Conservation (phyloP, 345 rosid species). For the Pugionium dolabratum region DNA sequence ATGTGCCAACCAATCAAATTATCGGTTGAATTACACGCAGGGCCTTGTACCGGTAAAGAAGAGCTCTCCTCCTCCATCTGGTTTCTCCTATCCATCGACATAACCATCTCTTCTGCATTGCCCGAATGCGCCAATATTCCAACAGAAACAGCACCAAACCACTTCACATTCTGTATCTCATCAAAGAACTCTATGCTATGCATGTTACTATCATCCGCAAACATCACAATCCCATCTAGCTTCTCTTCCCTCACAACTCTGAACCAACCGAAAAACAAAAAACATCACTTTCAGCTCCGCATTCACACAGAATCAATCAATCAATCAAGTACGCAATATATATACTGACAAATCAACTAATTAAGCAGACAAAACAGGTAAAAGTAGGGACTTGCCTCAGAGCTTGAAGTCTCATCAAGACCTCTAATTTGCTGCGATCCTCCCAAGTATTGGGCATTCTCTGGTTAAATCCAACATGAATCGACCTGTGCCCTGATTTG, state of each 20-base stretch:
- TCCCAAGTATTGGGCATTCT: constrained; percentile 82
- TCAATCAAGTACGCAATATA: too few species aligned
- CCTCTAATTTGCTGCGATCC: constrained; percentile 69
- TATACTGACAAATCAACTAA: too few species aligned
- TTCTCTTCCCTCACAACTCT: constrained; percentile 81
- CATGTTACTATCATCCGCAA: constrained; percentile 97
- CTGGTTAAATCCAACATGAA: constrained; percentile 66
- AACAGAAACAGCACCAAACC: constrained; percentile 86
- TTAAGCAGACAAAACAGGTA: too few species aligned
- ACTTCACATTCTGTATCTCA: constrained; percentile 86
- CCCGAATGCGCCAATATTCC: constrained; percentile 76
- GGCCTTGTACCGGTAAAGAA: constrained; percentile 87
- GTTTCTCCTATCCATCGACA: constrained; percentile 34
- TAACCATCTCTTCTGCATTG: constrained; percentile 50
- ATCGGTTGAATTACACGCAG: constrained; percentile 81
- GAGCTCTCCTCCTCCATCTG: constrained; percentile 36
- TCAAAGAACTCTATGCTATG: constrained; percentile 95
- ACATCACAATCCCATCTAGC: constrained; percentile 91
- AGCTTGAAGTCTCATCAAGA: constrained; percentile 82
- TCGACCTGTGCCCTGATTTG: constrained; percentile 60
- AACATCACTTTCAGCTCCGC: constrained; percentile 3
- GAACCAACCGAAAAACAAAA: constrained; percentile 27
- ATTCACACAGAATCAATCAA: too few species aligned
- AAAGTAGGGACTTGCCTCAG: constrained; percentile 49
- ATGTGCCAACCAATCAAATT: constrained; percentile 85